Percentiles rank a stretch among this genome's conserved stretches.
Evolutionary conservation across 2,329 filamentous ascomycete species (phyloP).

Genomic region (Cytospora schulzeri): DNA sequence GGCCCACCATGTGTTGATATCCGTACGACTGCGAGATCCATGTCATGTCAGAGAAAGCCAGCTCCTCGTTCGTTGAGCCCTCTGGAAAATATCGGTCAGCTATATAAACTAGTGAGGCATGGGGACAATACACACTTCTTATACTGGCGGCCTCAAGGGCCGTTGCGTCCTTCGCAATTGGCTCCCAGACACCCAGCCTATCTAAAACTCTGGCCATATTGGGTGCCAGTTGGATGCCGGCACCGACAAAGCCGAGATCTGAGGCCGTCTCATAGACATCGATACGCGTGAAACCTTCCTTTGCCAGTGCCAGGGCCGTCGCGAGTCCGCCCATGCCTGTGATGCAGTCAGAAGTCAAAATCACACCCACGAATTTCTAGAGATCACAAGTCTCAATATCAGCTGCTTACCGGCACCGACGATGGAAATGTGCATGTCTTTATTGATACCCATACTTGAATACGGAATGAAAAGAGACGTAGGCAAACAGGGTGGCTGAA

Average conservation of each 20-base stretch:
- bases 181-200: constrained; percentile 24
- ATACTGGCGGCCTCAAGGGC: constrained; percentile 26
- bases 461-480: background rate
- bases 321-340: constrained; percentile 76
- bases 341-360: background rate
- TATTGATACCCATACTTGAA: background rate
- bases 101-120: no score
- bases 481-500: background rate
- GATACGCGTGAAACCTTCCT: constrained; percentile 74
- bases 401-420: background rate
- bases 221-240: constrained; percentile 81
- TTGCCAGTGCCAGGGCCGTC: constrained; percentile 73
- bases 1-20: constrained; percentile 68
- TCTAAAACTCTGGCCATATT: constrained; percentile 81
- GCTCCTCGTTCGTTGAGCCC: constrained; percentile 58
- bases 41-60: constrained; percentile 60
- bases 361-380: no score
- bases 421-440: background rate
- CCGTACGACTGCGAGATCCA: constrained; percentile 60
- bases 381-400: background rate
- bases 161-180: constrained; percentile 25
- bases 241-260: constrained; percentile 78
- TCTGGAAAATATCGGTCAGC: constrained; percentile 39
- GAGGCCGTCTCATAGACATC: constrained; percentile 74
- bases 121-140: constrained; percentile 25